Evolutionary conservation across 2,329 filamentous ascomycete species (phyloP), one percentile per base, ranked within the genome.

Genomic region (Cercospora beticola): DNA sequence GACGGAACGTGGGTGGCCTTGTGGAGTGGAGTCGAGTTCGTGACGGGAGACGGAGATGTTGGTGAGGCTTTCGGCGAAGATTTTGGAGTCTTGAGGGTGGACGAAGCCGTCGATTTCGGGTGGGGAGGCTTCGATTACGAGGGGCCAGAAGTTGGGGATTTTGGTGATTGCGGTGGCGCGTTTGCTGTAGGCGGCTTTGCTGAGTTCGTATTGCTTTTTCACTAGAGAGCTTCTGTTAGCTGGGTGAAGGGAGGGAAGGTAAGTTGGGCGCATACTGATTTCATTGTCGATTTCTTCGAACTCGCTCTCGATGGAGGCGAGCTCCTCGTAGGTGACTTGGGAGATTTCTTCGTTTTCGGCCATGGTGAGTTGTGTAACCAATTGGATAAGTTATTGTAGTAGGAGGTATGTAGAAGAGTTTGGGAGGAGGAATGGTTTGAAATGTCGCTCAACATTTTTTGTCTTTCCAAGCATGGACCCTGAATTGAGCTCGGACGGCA

Each of bases 131-230:
- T 97, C 92, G 79, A 98, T 86, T 67, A 97, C 94, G 68, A 96
- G 87, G n/a, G 92, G 86, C 95, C 95, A 98, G 88, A 98, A 99
- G 83, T 92, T 89, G 74, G 89, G 87, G 77, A 97, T 94, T 77
- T 89, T 85, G 71, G 86, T 81, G 72, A 95, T 84, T 72, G 93
- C 81, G 74, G 87, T 86, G 73, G 87, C 85, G 78, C 94, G 92
- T 82, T 91, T 92, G 75, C 87, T 85, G 84, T 93, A 97, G 70
- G 97, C 86, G 56, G 90, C 86, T 70, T 85, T 83, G 76, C 88
- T 87, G 74, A 93, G 85, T 72, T 86, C 82, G 74, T 90, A 86
- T 79, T 94, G 90, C 62, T 75, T 72, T 67, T 74, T 75, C 70
- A 76, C 75, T 78, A n/a, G n/a, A n/a, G n/a, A n/a, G n/a, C n/a